Evolutionary conservation across 148 eudicot species (phyloP), one percentile per base, ranked within the genome.

Genomic region (Rhododendron kiyosumense): DNA sequence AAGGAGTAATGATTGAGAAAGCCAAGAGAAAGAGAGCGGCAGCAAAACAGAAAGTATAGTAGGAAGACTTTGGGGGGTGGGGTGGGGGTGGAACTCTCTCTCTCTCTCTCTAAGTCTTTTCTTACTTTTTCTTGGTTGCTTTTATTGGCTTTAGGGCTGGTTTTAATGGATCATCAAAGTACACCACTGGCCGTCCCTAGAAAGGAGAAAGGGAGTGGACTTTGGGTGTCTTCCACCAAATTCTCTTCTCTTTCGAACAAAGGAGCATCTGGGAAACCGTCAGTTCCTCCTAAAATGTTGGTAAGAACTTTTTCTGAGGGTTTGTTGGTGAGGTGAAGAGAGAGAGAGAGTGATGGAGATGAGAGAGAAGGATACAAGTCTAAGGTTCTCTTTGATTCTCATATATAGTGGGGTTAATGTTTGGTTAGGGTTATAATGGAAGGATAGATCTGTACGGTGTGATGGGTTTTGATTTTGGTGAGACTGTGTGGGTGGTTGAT

Each of bases 371-470:
- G 38, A 15, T 5, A 38, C 18, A 71, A 43, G 54, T 81, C 52
- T 78, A 41, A n/a, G 75, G 74, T 38, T 43, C 52, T 82, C 34
- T 43, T 63, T 17, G 1, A 30, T 59, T 18, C 7, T 41, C 30
- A 8, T 22, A 26, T 51, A 41, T 17, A 9, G 20, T 0, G 46
- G 52, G 57, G 54, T 46, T 79, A 46, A 46, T 79, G 57, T 75
- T 46, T 78, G 84, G 78, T 67, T 87, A 78, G 88, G 86, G 88
- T 78, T 83, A 67, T 59, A 48, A 78, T 75, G 78, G 20, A 34
- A 48, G 75, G 52, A 84, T 20, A 84, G 79, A 84, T 84, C 79
- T 38, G 85, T 43, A 5, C 65, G 22, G 65, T 5, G 85, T 0
- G 85, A 71, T 46, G 43, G 78, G 79, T 46, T 43, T 43, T 26